A percentile compares a stretch with the other conserved stretches of the same genome.
Evolutionary conservation across 106 monocot genomes (phyloP).

Genomic region (Vanilla planifolia): DNA sequence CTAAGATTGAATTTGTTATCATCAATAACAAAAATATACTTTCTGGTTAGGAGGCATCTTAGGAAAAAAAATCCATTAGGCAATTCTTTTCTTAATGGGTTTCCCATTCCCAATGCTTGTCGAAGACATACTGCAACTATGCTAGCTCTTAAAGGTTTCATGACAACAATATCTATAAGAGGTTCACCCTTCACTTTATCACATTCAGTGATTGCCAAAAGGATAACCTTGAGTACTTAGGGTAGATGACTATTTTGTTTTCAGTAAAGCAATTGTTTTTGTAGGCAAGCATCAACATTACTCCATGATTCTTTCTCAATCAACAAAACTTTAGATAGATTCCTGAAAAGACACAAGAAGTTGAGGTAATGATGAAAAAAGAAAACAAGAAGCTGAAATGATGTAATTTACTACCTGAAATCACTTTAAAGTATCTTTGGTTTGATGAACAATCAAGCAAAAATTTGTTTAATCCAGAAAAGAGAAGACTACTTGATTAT

Average conservation of each 20-base stretch:
- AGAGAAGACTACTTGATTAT: no score
- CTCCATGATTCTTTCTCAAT: slow-evolving; percentile 69
- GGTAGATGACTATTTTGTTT: slow-evolving; percentile 22
- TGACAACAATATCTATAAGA: slow-evolving; percentile 41
- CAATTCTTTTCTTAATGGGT: slow-evolving; percentile 29
- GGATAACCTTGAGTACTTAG: slow-evolving; percentile 48
- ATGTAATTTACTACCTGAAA: no score
- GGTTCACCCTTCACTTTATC: slow-evolving; percentile 34
- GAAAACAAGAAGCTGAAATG: neutral
- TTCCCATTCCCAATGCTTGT: slow-evolving; percentile 44
- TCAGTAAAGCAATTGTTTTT: slow-evolving; percentile 24
- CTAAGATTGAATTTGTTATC: slow-evolving; percentile 90
- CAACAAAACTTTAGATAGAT: slow-evolving; percentile 46
- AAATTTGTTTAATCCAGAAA: no score
- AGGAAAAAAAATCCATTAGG: slow-evolving; percentile 41
- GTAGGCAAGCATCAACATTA: slow-evolving; percentile 19
- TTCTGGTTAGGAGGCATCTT: slow-evolving; percentile 49
- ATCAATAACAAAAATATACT: slow-evolving; percentile 92
- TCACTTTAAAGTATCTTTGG: no score
- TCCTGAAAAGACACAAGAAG: no score
- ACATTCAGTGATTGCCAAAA: slow-evolving; percentile 54
- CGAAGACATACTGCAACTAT: slow-evolving; percentile 71
- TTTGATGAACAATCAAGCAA: no score
- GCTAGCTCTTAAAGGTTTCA: slow-evolving; percentile 85
- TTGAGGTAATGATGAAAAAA: neutral